Evolutionary conservation across 2,329 filamentous ascomycete genomes (phyloP), one percentile per base, ranked within the genome.

Genomic region (Fusarium sororula): DNA sequence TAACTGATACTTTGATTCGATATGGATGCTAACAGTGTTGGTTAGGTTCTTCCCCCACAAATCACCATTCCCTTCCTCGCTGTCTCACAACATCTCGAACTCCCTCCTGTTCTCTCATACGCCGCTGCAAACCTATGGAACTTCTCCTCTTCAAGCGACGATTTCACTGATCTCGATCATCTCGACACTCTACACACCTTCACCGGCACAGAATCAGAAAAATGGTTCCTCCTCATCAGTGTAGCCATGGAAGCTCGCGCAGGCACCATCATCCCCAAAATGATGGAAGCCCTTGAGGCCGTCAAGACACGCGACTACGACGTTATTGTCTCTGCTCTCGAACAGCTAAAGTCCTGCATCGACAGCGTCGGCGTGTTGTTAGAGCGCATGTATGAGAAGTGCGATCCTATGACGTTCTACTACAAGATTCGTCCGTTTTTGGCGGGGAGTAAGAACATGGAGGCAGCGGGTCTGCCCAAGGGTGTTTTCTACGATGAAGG

Each of bases 371-470:
- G 89, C 15, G 81, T 81, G 0, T 81, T 98, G 1, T 85, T 98
- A 3, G 88, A 92, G 68, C 89, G 94, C 53, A 98, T 98, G 95
- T 93, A 97, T 79, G 95, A 98, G 78, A 90, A 90, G 71, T 98
- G 95, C 80, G 92, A 96, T 68, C 95, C 95, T 0, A 90, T 93
- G 79, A 90, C 94, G 9, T 98, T 98, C 83, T 98, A 97, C 82
- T 91, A 97, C 82, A 89, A 90, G 48, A 96, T 98, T 75, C 89
- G 96, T 5, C 96, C 96, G 0, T 97, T 94, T 80, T 86, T 98
- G 4, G 95, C 96, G 0, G 96, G 96, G 6, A 95, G 94, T 81
- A 97, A 95, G 83, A 97, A 97, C 81, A 98, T 98, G 96, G 90
- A 87, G 13, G 90, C 92, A 13, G 94, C 94, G 0, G 96, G 95